A percentile compares a stretch with the other conserved stretches of the same genome.
These are phyloP conservation scores for Phialophora expanda DNA, from an alignment of 2,329 filamentous ascomycete species.

Conservation along the genomic window DNA sequence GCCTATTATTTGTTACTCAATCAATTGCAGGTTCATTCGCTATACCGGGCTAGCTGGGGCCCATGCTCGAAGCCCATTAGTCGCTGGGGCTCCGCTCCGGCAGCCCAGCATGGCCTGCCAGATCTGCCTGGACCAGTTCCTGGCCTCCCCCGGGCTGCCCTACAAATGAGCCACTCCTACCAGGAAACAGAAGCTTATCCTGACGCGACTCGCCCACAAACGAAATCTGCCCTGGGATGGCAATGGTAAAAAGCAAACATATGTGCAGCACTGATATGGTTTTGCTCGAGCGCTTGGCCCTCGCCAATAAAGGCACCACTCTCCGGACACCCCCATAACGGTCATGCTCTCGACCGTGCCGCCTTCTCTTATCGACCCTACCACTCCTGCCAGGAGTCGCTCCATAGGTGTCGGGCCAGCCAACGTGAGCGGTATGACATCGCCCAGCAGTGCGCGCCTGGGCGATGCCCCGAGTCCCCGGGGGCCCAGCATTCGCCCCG, in stretches of 20 bases:
- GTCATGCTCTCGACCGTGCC: slow-evolving; percentile 35
- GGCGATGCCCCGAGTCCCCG: slow-evolving; percentile 21
- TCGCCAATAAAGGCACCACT: slow-evolving; percentile 28
- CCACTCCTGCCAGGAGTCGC: slow-evolving; percentile 9
- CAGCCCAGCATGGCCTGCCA: slow-evolving; percentile 10
- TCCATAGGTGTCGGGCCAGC: slow-evolving; percentile 11
- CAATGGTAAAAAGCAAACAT: slow-evolving; percentile 10
- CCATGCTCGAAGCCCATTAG: slow-evolving; percentile 19
- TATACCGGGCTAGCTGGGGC: slow-evolving; percentile 10
- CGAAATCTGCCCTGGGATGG: slow-evolving; percentile 2
- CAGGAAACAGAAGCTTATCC: slow-evolving; percentile 29
- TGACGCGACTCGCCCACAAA: slow-evolving; percentile 20
- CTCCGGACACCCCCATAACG: slow-evolving; percentile 23
- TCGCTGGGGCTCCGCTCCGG: slow-evolving; percentile 19
- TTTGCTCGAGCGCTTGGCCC: neutral
- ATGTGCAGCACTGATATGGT: slow-evolving; percentile 11
- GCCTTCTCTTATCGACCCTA: slow-evolving; percentile 26
- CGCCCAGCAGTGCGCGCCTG: slow-evolving; percentile 22
- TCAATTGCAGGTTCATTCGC: slow-evolving; percentile 35
- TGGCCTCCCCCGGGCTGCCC: slow-evolving; percentile 6
- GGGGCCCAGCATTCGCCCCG: slow-evolving; percentile 22
- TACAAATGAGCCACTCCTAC: slow-evolving; percentile 14
- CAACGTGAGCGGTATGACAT: slow-evolving; percentile 26
- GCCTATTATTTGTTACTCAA: slow-evolving; percentile 35
- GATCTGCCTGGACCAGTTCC: slow-evolving; percentile 26